phyloP scores from a whole-genome alignment of 2,329 filamentous ascomycete genomes.

The Paraphaeosphaeria sporulosa region DNA sequence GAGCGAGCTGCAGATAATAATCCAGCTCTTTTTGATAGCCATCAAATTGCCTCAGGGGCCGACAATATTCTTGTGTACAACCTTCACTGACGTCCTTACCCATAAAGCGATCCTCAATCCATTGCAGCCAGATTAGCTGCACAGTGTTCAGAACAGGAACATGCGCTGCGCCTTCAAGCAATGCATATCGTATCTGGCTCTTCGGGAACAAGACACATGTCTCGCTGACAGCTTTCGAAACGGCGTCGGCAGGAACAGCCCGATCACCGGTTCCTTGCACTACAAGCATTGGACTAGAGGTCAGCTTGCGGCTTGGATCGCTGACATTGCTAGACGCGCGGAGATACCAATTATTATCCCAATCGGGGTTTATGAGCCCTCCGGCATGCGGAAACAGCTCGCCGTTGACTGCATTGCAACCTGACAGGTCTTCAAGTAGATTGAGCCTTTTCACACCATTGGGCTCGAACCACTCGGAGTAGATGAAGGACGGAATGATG shows the following conservation, averaged over 20 bases:
- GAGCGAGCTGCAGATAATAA: constrained; percentile 11
- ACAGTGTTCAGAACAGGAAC: constrained; percentile 39
- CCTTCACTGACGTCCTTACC: constrained; percentile 20
- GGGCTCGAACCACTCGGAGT: constrained; percentile 6
- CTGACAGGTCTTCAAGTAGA: too few relatives aligned
- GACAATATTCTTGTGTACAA: constrained; percentile 19
- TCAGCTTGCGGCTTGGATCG: too few relatives aligned
- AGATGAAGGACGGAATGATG: constrained; percentile 6
- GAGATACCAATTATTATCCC: too few relatives aligned
- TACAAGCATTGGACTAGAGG: too few relatives aligned
- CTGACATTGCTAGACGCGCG: too few relatives aligned
- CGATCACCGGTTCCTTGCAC: too few relatives aligned
- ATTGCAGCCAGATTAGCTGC: constrained; percentile 42
- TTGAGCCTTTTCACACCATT: background rate
- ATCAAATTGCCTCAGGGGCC: constrained; percentile 1
- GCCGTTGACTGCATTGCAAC: too few relatives aligned
- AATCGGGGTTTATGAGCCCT: too few relatives aligned
- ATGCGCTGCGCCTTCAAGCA: constrained; percentile 36
- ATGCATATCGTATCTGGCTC: constrained; percentile 31
- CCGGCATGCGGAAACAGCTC: too few relatives aligned
- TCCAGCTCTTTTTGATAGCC: constrained; percentile 9
- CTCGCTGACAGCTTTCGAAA: too few relatives aligned
- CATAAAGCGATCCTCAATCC: constrained; percentile 35
- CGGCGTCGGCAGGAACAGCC: too few relatives aligned
- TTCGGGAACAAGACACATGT: constrained; percentile 17